Conservation (phyloP, 768 basidiomycete genomes). For the Asterophora lycoperdoides region DNA sequence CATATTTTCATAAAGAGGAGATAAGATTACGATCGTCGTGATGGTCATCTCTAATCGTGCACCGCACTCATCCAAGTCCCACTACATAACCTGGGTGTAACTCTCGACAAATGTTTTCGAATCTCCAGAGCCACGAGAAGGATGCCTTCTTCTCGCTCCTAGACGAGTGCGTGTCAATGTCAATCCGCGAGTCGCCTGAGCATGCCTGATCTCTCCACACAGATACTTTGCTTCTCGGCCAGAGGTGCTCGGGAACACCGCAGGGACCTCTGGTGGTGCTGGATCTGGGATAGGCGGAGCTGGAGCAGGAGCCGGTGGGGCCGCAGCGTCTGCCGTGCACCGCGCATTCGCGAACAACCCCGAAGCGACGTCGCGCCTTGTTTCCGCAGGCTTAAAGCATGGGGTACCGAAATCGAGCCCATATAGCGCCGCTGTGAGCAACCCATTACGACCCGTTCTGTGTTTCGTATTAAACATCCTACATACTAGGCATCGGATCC, state of each 20-base stretch:
- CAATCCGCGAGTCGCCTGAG: no score
- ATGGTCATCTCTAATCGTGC: no score
- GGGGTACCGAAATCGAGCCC: slow-evolving; percentile 32
- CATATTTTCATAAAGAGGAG: no score
- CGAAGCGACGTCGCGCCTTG: slow-evolving; percentile 35
- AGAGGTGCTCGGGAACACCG: slow-evolving; percentile 46
- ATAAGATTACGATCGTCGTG: no score
- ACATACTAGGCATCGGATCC: slow-evolving; percentile 32
- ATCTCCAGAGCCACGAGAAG: slow-evolving; percentile 63
- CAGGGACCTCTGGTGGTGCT: slow-evolving; percentile 20
- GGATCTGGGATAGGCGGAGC: slow-evolving; percentile 26
- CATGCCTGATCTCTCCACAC: neutral
- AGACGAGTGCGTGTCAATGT: slow-evolving; percentile 54
- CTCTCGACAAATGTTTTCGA: slow-evolving; percentile 49
- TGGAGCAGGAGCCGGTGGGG: slow-evolving; percentile 27
- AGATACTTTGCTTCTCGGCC: slow-evolving; percentile 77
- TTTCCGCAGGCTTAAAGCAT: slow-evolving; percentile 40
- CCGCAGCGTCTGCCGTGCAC: slow-evolving; percentile 39
- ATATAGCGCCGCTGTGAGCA: slow-evolving; percentile 32
- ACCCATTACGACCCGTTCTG: neutral
- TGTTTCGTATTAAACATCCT: neutral
- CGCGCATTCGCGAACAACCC: slow-evolving; percentile 41
- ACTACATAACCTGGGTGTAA: no score
- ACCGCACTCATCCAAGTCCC: no score
- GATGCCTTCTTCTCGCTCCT: slow-evolving; percentile 77